Base-by-base conservation (phyloP, 2,329 filamentous ascomycete species). In the Colletotrichum destructivum region DNA sequence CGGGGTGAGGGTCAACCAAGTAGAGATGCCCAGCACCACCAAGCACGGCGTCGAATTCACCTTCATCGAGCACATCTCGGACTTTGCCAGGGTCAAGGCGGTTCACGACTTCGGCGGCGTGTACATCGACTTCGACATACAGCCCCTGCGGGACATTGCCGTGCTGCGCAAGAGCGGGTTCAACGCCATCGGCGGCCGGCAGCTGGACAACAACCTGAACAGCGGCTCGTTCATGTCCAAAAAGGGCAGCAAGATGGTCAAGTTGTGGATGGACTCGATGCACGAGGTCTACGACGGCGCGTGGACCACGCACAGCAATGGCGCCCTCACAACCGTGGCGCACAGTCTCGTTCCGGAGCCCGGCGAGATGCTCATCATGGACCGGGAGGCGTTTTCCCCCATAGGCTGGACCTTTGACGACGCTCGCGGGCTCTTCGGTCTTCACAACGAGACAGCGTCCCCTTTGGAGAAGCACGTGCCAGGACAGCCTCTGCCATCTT, bases 301-400 rank as follows among this genome's bases (percentile, higher is more conserved):
- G 6, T 80, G 77, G 77, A 76, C 72, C n/a, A 77, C 77, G 1
- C 78, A 79, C 59, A 76, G 76, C 69, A 78, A 79, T 71, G 54
- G 46, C 6, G 71, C 75, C 11, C 68, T 80, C 12, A 79, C 77
- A 5, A 35, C 47, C 11, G 40, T 79, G 13, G 74, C 82, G 15
- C 91, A 91, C 75, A 83, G 84, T 69, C 82, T 94, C n/a, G 64
- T 68, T 8, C 31, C 51, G 4, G 74, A 75, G 47, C 69, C 76
- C 8, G 74, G 77, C 23, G 74, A 78, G 66, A 66, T 77, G 64
- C 74, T 79, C 42, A 75, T 76, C 44, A 57, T 79, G 69, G 74
- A 76, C 16, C 75, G 68, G 12, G 62, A 74, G 44, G 77, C 77
- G 15, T 76, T 78, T 57, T 75, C 74, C 23, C 78, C 76, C 15